Percentiles rank a stretch among this genome's conserved stretches.
Evolutionary conservation across 2,329 filamentous ascomycete species (phyloP).

Genomic region (Diaporthe aspalathi): DNA sequence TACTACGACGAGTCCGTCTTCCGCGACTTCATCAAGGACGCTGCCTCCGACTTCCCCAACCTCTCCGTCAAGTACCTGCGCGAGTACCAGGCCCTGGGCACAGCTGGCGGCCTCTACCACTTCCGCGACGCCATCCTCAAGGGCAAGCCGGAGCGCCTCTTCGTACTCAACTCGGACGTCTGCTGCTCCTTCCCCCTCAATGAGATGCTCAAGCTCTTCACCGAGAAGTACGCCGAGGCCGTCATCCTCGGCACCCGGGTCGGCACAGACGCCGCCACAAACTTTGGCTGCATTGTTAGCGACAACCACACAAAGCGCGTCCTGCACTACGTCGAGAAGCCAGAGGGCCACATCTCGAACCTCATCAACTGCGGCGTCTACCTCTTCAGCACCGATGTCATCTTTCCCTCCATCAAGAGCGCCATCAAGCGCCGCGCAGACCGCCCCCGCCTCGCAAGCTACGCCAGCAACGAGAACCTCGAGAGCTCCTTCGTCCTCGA

Average conservation of each 20-base stretch:
- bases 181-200: conserved; percentile 98
- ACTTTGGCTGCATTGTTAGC: conserved; percentile 98
- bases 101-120: conserved; percentile 96
- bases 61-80: conserved; percentile 94
- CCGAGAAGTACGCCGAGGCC: conserved; percentile 95
- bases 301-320: conserved; percentile 94
- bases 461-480: conserved; percentile 94
- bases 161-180: conserved; percentile 97
- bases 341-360: conserved; percentile 96
- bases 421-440: conserved; percentile 97
- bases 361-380: conserved; percentile 99
- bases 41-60: conserved; percentile 84
- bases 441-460: conserved; percentile 90
- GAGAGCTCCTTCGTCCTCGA: conserved; percentile 69
- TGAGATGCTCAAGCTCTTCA: conserved; percentile 95
- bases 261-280: conserved; percentile 88
- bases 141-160: conserved; percentile 92
- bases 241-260: conserved; percentile 95
- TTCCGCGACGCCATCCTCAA: conserved; percentile 99
- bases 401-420: conserved; percentile 94
- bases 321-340: conserved; percentile 99
- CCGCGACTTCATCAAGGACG: conserved; percentile 97
- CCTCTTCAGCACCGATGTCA: conserved; percentile 93
- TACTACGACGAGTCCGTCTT: conserved; percentile 99
- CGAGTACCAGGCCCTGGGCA: conserved; percentile 96